Evolutionary conservation across 2,329 filamentous ascomycete species (phyloP).

Genomic region (Aspergillus quadrilineatus): DNA sequence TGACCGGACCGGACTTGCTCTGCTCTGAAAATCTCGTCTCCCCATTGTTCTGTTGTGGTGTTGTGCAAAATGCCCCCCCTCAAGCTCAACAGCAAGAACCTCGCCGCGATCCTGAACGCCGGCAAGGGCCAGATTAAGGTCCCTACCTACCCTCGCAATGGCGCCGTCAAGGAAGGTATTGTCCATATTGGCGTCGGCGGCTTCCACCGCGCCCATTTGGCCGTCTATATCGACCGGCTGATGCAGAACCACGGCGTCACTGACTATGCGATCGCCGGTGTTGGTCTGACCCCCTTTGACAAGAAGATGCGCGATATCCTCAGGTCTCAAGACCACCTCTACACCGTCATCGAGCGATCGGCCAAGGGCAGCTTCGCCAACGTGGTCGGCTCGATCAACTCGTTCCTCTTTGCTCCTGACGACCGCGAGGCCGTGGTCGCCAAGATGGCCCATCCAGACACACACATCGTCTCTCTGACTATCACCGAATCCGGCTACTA

Average conservation of each 20-base stretch:
- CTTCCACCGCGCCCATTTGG: constrained; percentile 56
- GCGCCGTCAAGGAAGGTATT: constrained; percentile 53
- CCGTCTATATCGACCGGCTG: constrained; percentile 53
- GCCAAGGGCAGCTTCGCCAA: constrained; percentile 51
- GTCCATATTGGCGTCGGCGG: constrained; percentile 57
- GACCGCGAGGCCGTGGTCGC: constrained; percentile 53
- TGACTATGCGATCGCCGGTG: constrained; percentile 54
- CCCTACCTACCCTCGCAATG: constrained; percentile 47
- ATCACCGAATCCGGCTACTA: constrained; percentile 59
- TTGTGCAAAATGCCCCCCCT: constrained; percentile 30
- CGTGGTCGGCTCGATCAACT: constrained; percentile 55
- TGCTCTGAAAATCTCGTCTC: background rate
- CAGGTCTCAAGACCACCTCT: constrained; percentile 51
- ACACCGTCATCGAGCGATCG: constrained; percentile 57
- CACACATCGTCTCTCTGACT: constrained; percentile 56
- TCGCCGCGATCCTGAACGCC: constrained; percentile 36
- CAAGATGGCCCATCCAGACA: constrained; percentile 57
- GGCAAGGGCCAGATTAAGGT: constrained; percentile 33
- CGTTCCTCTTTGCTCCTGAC: constrained; percentile 54
- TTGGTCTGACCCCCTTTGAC: constrained; percentile 54
- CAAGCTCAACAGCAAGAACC: constrained; percentile 43
- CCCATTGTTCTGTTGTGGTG: constrained; percentile 20
- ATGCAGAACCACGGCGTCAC: constrained; percentile 47
- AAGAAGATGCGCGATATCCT: constrained; percentile 53
- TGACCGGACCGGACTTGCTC: background rate